Evolutionary conservation across 2,329 filamentous ascomycete genomes (phyloP), one percentile per base, ranked within the genome.

Genomic region (Colletotrichum paranaense): DNA sequence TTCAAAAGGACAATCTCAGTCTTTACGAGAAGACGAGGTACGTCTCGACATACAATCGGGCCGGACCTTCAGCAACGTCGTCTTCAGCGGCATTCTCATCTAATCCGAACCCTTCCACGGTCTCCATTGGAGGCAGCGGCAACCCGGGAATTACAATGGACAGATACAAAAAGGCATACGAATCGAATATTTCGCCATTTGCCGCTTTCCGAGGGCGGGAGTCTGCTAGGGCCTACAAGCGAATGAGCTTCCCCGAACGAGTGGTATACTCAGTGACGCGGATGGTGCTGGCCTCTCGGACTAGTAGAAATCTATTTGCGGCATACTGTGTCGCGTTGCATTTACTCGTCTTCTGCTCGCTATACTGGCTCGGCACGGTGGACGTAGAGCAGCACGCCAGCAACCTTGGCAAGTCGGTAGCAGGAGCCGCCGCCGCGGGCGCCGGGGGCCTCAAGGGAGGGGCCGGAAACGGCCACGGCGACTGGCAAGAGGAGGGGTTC

Each of bases 21-120:
- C 88, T 99, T 8, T 99, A 99, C 82, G 97, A 99, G 83, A 99
- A 98, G 88, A 98, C 96, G 22, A 91, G 97, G 77, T 99, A 99
- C 81, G 92, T 98, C 28, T 98, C 95, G 7, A 95, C 94, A 2
- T 99, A 98, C 86, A 97, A 92, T 82, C 92, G 95, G 66, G 89
- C 89, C 58, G 89, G 88, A 16, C 88, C 88, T 6, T 88, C 89
- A 32, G 83, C 85, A 52, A 90, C 91, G 12, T 90, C 90, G 5
- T 89, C 89, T 16, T 91, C 91, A 14, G 91, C 92, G n/a, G 93
- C 92, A 56, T 89, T 88, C 76, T 87, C 89, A 49, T 86, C 87
- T 69, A 95, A 92, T 78, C 92, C 94, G 2, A 97, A 95, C 80
- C 92, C 94, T 0, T 93, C 93, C 0, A 91, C 93, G 26, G 86